Base-by-base conservation (phyloP, 352 stramenopile genomes). In the Elongisporangium anandrum region DNA sequence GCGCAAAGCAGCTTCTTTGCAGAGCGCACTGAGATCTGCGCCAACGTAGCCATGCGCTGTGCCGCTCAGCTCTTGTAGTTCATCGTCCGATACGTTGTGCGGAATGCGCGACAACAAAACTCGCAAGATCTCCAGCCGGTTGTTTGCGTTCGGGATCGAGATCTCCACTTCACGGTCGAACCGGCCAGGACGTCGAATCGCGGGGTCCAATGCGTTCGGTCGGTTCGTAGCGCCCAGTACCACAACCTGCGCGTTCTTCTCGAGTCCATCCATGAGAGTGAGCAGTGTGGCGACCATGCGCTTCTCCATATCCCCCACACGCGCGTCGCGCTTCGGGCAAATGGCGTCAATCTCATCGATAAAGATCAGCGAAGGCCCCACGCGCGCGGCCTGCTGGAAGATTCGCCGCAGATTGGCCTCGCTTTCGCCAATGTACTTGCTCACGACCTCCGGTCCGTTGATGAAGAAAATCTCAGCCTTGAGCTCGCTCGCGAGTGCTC, bases 131-230 rank as follows among this genome's bases (percentile, higher is more conserved):
- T 97, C 96, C 12, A 97, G 68, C 10, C 97, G 87, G 19, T 96
- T 95, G 7, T 83, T 72, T 10, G 97, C 91, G 64, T 97, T 95
- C 6, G 97, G 97, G 50, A 99, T 95, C 8, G 87, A 84, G 65
- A 99, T 98, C 72, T 98, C 93, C 10, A 99, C 81, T 74, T 99
- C 96, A 19, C 93, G 84, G 66, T 99, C 97, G 59, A 99, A 99
- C 22, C 97, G 85, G 9, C 97, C 97, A 24, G 96, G 96, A 26
- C 97, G 87, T 24, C 97, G 79, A 5, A 99, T 79, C 2, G 96
- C 94, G 13, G 94, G 83, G 53, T 99, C 96, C 9, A 98, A 65
- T 17, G 88, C 81, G 49, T 97, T 87, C n/a, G 92, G 87, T 54
- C 93, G 79, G 59, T 95, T 96, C 6, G 86, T 97, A 26, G 85